Conservation (phyloP, 2,329 filamentous ascomycete species). For the Fusarium musae region DNA sequence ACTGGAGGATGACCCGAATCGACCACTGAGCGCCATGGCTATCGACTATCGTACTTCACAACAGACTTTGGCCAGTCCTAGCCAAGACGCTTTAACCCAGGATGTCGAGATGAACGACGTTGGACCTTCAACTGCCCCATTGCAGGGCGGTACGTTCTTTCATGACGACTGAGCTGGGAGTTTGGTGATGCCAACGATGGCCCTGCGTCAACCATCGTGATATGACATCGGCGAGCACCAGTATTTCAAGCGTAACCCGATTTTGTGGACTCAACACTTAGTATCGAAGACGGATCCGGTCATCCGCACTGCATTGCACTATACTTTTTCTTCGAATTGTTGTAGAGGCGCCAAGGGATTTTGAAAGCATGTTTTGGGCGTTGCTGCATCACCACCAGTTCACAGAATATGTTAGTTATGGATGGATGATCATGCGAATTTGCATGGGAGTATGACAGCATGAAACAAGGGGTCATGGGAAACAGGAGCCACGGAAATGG, state of each 20-base stretch:
- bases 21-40: conserved; percentile 64
- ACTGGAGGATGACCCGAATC: conserved; percentile 57
- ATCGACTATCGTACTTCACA: conserved; percentile 55
- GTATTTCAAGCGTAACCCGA: conserved; percentile 10
- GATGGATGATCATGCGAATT: conserved; percentile 41
- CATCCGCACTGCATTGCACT: conserved; percentile 46
- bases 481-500: conserved; percentile 39
- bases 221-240: conserved; percentile 21
- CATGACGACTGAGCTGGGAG: conserved; percentile 54
- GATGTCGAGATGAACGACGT: conserved; percentile 69
- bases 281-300: conserved; percentile 38
- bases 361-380: conserved; percentile 52
- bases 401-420: conserved; percentile 38
- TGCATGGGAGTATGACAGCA: conserved; percentile 45
- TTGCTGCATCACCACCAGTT: conserved; percentile 48
- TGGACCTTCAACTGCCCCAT: conserved; percentile 64
- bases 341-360: conserved; percentile 47
- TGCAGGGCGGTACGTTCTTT: conserved; percentile 62
- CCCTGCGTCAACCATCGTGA: conserved; percentile 21
- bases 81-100: conserved; percentile 52
- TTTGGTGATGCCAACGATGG: conserved; percentile 1
- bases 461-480: conserved; percentile 41
- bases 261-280: conserved; percentile 36
- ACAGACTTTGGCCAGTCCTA: conserved; percentile 45
- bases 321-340: conserved; percentile 45